Conservation (phyloP, 192 early-diverging fungal species). For the Mortierella alpina region DNA sequence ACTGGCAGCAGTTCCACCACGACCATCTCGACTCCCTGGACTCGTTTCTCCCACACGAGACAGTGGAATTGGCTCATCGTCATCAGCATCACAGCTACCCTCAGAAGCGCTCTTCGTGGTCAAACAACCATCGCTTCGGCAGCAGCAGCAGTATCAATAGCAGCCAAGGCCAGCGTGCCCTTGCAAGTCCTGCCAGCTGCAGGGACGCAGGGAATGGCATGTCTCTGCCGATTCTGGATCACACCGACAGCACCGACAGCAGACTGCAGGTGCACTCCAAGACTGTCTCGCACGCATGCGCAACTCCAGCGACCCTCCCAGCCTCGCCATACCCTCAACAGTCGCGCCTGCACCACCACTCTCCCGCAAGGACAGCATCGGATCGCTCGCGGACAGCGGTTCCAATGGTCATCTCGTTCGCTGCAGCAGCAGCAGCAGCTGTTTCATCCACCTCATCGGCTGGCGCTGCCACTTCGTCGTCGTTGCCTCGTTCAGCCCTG, state of each 20-base stretch:
- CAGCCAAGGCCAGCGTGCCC: neutral
- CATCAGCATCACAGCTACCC: neutral
- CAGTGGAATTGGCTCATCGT: neutral
- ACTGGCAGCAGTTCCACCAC: constrained; percentile 43
- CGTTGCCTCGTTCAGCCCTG: constrained; percentile 9
- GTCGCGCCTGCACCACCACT: constrained; percentile 4
- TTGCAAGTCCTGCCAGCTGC: neutral
- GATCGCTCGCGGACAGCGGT: constrained; percentile 1
- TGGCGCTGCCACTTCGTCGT: neutral
- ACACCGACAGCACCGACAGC: constrained; percentile 3
- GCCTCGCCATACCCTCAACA: neutral
- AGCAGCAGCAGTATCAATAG: neutral
- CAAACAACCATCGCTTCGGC: neutral
- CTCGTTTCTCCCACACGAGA: constrained; percentile 10
- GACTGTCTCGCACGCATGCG: constrained; percentile 4
- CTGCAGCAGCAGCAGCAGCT: constrained; percentile 22
- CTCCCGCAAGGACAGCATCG: neutral
- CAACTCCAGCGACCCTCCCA: constrained; percentile 12
- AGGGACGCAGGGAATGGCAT: constrained; percentile 20
- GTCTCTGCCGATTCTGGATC: constrained; percentile 22
- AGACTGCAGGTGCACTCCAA: constrained; percentile 22
- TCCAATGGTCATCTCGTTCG: constrained; percentile 14
- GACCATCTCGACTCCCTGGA: constrained; percentile 4
- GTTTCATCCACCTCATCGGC: constrained; percentile 4
- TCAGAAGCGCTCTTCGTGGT: neutral